These are phyloP conservation scores for Russula ochroleuca DNA, from an alignment of 768 basidiomycete species.

Conservation along the genomic window DNA sequence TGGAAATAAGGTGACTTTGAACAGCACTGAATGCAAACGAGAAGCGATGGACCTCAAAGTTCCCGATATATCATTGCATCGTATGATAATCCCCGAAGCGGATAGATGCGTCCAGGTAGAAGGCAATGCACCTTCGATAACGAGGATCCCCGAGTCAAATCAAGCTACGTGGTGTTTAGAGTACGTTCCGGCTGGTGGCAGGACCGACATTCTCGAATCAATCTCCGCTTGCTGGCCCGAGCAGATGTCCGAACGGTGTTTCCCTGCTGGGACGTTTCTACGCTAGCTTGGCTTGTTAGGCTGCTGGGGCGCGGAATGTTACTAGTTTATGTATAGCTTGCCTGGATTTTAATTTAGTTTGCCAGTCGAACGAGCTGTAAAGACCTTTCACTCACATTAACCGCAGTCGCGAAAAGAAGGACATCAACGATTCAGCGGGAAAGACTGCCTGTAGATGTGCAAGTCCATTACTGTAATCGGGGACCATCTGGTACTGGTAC, in stretches of 20 bases:
- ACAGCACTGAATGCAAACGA: neutral
- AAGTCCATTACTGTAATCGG: no score
- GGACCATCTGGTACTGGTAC: no score
- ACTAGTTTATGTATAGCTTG: neutral
- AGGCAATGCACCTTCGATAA: neutral
- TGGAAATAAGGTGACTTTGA: neutral
- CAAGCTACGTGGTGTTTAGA: neutral
- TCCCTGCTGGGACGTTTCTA: neutral
- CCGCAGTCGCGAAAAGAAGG: no score
- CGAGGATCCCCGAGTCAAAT: conserved; percentile 1
- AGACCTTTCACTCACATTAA: no score
- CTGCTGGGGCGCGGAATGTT: no score
- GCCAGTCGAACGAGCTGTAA: no score
- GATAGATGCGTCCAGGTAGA: conserved; percentile 2
- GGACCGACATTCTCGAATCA: neutral
- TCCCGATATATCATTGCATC: conserved; percentile 7
- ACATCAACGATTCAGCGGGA: no score
- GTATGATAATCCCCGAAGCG: conserved; percentile 12
- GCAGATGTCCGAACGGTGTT: conserved; percentile 3
- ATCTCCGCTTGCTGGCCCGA: neutral
- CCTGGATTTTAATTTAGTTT: neutral
- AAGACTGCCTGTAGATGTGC: no score
- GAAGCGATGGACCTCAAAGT: conserved; percentile 1
- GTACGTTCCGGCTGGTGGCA: neutral
- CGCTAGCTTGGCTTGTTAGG: neutral